phyloP scores from a whole-genome alignment of 1,284 basidiomycete genomes.

The Cryptococcus maquisensis region DNA sequence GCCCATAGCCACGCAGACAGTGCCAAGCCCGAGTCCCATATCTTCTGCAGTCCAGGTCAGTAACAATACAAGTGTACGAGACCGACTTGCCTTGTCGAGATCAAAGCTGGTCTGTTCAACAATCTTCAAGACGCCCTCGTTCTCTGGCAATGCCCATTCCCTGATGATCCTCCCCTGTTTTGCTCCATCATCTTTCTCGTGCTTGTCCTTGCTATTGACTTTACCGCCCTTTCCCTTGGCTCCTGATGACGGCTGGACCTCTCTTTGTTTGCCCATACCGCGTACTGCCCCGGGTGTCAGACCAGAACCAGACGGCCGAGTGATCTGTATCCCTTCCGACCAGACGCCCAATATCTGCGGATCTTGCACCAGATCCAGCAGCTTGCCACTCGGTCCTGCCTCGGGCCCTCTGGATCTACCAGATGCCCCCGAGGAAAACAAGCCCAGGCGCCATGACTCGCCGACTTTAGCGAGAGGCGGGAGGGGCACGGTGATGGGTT shows the following conservation, averaged over 20 bases:
- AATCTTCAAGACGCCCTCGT: constrained; percentile 52
- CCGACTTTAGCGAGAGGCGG: constrained; percentile 57
- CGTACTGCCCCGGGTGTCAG: constrained; percentile 1
- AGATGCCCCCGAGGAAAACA: constrained; percentile 47
- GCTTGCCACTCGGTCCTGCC: constrained; percentile 1
- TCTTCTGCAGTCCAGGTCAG: constrained; percentile 58
- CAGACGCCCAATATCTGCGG: constrained; percentile 38
- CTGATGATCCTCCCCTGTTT: constrained; percentile 72
- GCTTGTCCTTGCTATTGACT: constrained; percentile 25
- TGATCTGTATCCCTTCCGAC: constrained; percentile 41
- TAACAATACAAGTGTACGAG: not conserved
- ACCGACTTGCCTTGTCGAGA: constrained; percentile 70
- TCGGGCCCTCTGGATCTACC: not conserved
- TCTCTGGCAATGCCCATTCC: constrained; percentile 53
- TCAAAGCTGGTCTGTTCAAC: constrained; percentile 79
- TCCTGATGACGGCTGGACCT: not conserved
- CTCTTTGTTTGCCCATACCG: constrained; percentile 1
- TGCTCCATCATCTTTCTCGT: constrained; percentile 25
- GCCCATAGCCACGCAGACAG: constrained; percentile 65
- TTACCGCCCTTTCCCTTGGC: constrained; percentile 16
- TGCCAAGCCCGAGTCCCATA: constrained; percentile 85
- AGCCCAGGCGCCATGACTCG: constrained; percentile 61
- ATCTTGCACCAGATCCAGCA: constrained; percentile 2
- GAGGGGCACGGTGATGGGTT: constrained; percentile 61
- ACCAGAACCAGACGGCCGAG: constrained; percentile 5